Percentiles rank a stretch among this genome's conserved stretches.
These are phyloP conservation scores for Myxozyma sirexii DNA, from an alignment of 805 yeast genomes.

Conservation along the genomic window DNA sequence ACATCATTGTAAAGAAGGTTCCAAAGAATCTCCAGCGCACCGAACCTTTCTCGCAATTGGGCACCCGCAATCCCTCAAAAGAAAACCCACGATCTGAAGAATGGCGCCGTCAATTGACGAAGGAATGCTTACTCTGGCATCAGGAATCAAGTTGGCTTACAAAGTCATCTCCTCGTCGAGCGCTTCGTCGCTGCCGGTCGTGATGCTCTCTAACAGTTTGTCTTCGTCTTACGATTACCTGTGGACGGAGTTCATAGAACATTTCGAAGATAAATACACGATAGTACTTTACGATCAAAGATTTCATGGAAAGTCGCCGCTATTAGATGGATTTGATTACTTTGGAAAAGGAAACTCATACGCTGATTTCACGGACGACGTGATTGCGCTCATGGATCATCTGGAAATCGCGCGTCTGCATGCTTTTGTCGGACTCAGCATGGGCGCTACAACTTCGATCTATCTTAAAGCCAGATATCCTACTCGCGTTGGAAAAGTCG, in stretches of 20 bases:
- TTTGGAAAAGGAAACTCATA: constrained; percentile 20
- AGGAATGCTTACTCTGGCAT: not conserved
- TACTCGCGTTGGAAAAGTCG: constrained; percentile 24
- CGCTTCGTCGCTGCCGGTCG: constrained; percentile 16
- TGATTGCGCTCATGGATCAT: constrained; percentile 25
- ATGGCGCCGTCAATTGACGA: not conserved
- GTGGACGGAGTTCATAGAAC: constrained; percentile 29
- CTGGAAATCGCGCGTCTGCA: constrained; percentile 22
- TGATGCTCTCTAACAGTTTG: constrained; percentile 29
- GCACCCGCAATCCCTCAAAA: too few relatives aligned
- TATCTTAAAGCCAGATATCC: constrained; percentile 17
- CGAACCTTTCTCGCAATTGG: too few relatives aligned
- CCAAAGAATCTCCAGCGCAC: too few relatives aligned
- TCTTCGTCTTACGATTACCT: constrained; percentile 7
- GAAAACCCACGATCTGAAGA: not conserved
- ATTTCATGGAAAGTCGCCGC: constrained; percentile 32
- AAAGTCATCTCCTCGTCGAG: constrained; percentile 1
- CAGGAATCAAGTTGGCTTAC: constrained; percentile 11
- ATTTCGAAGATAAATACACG: constrained; percentile 23
- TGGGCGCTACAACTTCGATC: constrained; percentile 33
- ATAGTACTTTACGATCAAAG: constrained; percentile 31
- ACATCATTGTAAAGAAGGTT: too few relatives aligned
- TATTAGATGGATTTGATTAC: constrained; percentile 25
- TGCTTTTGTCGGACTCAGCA: constrained; percentile 30
- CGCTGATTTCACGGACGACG: constrained; percentile 29